A percentile compares a stretch with the other conserved stretches of the same genome.
Conservation (phyloP, 2,329 filamentous ascomycete species). For the Davidsoniella virescens region DNA sequence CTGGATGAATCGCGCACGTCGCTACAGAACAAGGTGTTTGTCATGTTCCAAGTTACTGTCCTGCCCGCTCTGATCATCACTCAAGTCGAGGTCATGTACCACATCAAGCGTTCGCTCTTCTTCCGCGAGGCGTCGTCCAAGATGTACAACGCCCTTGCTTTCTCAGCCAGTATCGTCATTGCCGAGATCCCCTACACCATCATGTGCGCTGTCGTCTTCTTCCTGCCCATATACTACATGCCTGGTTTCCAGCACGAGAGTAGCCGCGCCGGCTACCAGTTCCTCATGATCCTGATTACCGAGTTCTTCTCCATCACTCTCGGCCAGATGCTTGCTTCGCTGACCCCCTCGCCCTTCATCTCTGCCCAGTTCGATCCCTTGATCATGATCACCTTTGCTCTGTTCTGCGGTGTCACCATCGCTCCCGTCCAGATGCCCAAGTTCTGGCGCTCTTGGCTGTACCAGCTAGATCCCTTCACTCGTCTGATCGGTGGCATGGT, state of each 20-base stretch:
- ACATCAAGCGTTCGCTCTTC: constrained; percentile 63
- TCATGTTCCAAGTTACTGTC: constrained; percentile 80
- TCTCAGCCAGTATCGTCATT: constrained; percentile 60
- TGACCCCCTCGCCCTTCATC: constrained; percentile 67
- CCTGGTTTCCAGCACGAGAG: constrained; percentile 51
- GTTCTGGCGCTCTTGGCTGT: constrained; percentile 69
- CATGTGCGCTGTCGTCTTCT: constrained; percentile 66
- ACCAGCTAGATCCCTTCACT: constrained; percentile 70
- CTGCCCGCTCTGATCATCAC: constrained; percentile 69
- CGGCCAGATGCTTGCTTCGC: constrained; percentile 57
- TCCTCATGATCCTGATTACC: constrained; percentile 68
- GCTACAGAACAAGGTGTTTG: constrained; percentile 73
- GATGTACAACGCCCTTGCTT: constrained; percentile 70
- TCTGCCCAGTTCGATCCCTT: constrained; percentile 68
- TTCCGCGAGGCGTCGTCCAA: constrained; percentile 76
- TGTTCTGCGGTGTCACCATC: constrained; percentile 81
- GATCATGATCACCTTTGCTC: constrained; percentile 63
- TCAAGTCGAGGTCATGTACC: constrained; percentile 68
- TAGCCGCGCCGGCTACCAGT: constrained; percentile 65
- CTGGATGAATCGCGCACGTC: constrained; percentile 60
- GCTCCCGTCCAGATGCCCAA: constrained; percentile 59
- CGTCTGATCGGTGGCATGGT: constrained; percentile 67
- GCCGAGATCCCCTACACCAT: constrained; percentile 75
- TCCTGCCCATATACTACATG: constrained; percentile 71
- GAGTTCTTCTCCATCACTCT: constrained; percentile 74